Evolutionary conservation across 805 yeast species (phyloP), one percentile per base, ranked within the genome.

Genomic region (Pichia thaimueangensis): DNA sequence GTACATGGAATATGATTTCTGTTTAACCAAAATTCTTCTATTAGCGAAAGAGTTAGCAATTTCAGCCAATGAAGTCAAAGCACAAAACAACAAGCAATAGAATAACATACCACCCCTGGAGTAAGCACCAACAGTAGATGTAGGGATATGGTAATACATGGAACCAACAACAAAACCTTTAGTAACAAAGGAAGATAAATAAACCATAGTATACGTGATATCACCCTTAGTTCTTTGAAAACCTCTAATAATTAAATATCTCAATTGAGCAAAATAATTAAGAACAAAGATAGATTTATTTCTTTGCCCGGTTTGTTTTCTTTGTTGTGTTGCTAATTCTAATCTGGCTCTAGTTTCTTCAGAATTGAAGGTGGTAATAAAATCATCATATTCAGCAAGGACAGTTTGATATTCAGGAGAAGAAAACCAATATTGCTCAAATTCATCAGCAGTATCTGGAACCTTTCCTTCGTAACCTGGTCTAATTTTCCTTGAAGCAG

Each of bases 141-240:
- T 65, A 41, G 67, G 69, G 46, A 76, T 67, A 45, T 72, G 71
- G 58, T 67, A 78, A 52, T 73, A 79, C 62, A 77, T 70, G 6
- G 84, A 77, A 50, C 83, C 79, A 42, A 77, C 71, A 55, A 79
- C 64, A 51, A 79, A 65, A 57, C 81, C 82, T 66, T 76, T 74
- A 41, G 71, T 69, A 42, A 72, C 57, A 50, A 76, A 76, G 40
- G 81, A 78, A 30, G 74, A 63, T 41, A 78, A 52, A 42, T 76
- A 72, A 51, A 75, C 73, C 39, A 74, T 53, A 1, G 79, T 68
- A 54, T 76, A 74, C 24, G 82, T 73, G 19, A 76, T 71, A 57
- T 79, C 81, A 63, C 82, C 82, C 42, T 67, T 73, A 20, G 71
- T 69, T 64, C 82, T 72, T 49, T 75, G 72, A 55, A 75, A 68